These are phyloP conservation scores for Zarea fungicola DNA, from an alignment of 2,329 filamentous ascomycete species.

Conservation along the genomic window DNA sequence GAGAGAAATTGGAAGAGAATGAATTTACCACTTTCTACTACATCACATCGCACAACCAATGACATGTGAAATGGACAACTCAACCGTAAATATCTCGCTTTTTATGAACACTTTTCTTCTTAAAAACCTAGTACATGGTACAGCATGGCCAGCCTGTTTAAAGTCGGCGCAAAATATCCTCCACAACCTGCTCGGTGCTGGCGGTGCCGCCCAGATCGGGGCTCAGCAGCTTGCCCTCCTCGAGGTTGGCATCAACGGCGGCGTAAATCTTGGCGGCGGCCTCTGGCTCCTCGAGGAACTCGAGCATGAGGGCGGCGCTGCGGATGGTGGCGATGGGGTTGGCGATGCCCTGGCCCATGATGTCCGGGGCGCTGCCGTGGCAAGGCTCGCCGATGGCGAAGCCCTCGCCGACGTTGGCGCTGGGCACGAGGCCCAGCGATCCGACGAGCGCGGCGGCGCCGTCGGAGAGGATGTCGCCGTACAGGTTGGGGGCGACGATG, in stretches of 20 bases:
- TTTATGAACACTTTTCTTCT: not conserved
- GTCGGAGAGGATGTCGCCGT: slow-evolving; percentile 95
- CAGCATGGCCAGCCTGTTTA: not conserved
- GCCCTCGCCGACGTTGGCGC: slow-evolving; percentile 87
- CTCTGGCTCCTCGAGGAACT: slow-evolving; percentile 83
- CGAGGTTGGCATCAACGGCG: slow-evolving; percentile 85
- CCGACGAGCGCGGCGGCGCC: slow-evolving; percentile 92
- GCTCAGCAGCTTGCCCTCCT: slow-evolving; percentile 74
- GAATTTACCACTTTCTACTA: slow-evolving; percentile 49
- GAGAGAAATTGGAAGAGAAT: no score
- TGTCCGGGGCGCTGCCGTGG: slow-evolving; percentile 93
- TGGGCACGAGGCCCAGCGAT: slow-evolving; percentile 85
- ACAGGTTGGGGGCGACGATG: slow-evolving; percentile 94
- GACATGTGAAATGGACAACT: no score
- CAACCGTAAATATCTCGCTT: not conserved
- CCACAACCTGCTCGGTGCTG: slow-evolving; percentile 77
- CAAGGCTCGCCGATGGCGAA: slow-evolving; percentile 98
- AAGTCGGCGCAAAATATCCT: slow-evolving; percentile 72
- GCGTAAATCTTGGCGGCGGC: slow-evolving; percentile 87
- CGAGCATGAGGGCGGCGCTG: slow-evolving; percentile 89
- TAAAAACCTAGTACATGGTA: not conserved
- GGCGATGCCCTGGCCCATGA: slow-evolving; percentile 80
- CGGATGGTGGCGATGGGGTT: slow-evolving; percentile 95
- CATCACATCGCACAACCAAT: no score
- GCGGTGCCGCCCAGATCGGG: slow-evolving; percentile 88